Base-by-base conservation (phyloP, 495 filamentous ascomycete species). In the Aspergillus sclerotiicarbonarius region DNA sequence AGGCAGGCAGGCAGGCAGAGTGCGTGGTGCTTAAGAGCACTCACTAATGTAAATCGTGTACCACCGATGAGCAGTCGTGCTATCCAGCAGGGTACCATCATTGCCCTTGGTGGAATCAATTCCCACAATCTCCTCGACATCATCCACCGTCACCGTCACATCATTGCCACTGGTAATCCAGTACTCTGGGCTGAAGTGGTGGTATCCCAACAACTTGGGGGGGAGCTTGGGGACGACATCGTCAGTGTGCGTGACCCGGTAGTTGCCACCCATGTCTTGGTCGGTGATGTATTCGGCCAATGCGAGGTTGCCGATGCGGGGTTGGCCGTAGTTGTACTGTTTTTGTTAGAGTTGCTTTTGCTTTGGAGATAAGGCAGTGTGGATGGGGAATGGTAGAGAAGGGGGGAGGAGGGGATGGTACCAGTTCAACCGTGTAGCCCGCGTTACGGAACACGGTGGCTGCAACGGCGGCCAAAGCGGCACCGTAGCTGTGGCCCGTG, bases 401-500 rank as follows among this genome's bases (percentile, higher is more conserved):
- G 29, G 37, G n/a, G 8, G 21, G 29, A 13, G 4, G 32, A 6
- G 20, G 16, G 35, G 9, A 53, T n/a, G 61, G 52, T 53, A 72
- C 68, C 56, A 70, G 54, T 21, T 66, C 57, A 53, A 69, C 35
- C 6, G 45, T 39, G 46, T 64, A 62, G 20, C 82, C 83, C 8
- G 60, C 49, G 45, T 75, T 74, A 7, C 83, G 75, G 43, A 88
- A 66, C 54, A 79, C 73, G 13, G 75, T 82, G 0, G 83, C 84
- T 0, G 76, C 85, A 6, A 90, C 54, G 1, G 76, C 79, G 16
- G 80, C 83, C 41, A 89, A 71, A 7, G 85, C 85, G 33, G 71
- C 87, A 44, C 87, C 87, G 5, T 88, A 77, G 35, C 80, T 84
- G 71, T 89, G 86, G 5, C 87, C 87, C 0, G 83, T 85, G 10